Conservation (phyloP, 306 rosid species). For the Fragaria vesca region DNA sequence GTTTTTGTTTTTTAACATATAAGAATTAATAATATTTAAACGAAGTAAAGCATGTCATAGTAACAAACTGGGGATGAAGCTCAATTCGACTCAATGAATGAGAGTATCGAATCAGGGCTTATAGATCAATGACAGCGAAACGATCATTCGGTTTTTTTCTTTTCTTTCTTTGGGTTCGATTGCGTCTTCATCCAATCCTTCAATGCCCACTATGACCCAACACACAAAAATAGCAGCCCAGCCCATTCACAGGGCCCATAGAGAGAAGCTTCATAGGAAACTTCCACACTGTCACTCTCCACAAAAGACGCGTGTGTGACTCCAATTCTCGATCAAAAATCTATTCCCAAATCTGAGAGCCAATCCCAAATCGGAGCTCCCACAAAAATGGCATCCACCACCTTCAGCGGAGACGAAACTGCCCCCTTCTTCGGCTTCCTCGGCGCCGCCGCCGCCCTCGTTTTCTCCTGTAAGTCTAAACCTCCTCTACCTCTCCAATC, state of each 20-base stretch:
- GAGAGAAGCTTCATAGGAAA: not conserved
- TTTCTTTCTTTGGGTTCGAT: too few species aligned
- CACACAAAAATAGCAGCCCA: too few species aligned
- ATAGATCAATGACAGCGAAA: too few species aligned
- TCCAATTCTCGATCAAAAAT: not conserved
- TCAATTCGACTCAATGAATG: too few species aligned
- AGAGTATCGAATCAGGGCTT: too few species aligned
- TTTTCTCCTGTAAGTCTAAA: constrained; percentile 46
- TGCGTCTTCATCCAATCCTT: too few species aligned
- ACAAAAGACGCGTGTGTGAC: constrained; percentile 4
- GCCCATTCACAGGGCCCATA: not conserved
- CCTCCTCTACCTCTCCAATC: not conserved
- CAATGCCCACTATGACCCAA: too few species aligned
- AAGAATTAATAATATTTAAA: too few species aligned
- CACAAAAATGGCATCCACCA: constrained; percentile 34
- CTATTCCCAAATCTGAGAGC: constrained; percentile 3
- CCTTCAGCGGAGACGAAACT: constrained; percentile 71
- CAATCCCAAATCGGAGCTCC: not conserved
- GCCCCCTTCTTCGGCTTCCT: constrained; percentile 71
- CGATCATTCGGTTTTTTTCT: too few species aligned
- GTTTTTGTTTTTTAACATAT: too few species aligned
- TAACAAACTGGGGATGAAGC: too few species aligned
- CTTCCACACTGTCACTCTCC: not conserved
- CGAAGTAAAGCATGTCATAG: too few species aligned
- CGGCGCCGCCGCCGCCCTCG: constrained; percentile 67